Base-by-base conservation (phyloP, 805 yeast species). In the Komagataella kurtzmanii region DNA sequence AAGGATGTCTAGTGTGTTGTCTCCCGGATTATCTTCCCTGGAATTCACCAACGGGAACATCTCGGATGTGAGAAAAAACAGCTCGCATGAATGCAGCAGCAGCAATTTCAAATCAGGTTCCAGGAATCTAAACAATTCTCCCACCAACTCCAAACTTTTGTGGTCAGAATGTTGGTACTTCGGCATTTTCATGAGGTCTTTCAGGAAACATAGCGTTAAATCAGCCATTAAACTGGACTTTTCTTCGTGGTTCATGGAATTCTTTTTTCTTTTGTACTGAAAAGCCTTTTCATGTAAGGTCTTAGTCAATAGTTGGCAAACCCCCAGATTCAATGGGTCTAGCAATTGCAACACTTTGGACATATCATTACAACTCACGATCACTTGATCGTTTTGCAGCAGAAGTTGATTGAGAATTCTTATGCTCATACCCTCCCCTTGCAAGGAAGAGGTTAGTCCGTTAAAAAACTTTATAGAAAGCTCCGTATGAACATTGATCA, bases 321-420 rank as follows among this genome's bases (percentile, higher is more conserved):
- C 54, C 1, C 75, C 72, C 19, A 75, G 57, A 52, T 71, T 73
- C 56, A 71, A 72, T 49, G 69, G 70, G 50, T 69, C 61, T 18
- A 72, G 52, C 3, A 56, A 55, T 10, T 55, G 52, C 1, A 71
- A 53, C 3, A 66, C 51, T 7, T 54, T 54, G 24, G 49, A 12
- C 18, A 58, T 40, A 6, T 50, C 46, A n/a, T 24, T 17, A 10
- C 47, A 24, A 24, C 18, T 46, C 30, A 49, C 17, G 8, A 43
- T 40, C 17, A n/a, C 51, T 10, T 44, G 45, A 6, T 43, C n/a
- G 2, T 57, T 53, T 6, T 56, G 49, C 14, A 57, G 47, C 24
- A 61, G 47, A 44, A 58, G 48, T 21, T 49, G 47, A 40, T 56
- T 52, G 49, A 57, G 52, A 17, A 59, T 40, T 12, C 51, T 30